Conservation (phyloP, 2,329 filamentous ascomycete species). For the Cladosporium sp. region DNA sequence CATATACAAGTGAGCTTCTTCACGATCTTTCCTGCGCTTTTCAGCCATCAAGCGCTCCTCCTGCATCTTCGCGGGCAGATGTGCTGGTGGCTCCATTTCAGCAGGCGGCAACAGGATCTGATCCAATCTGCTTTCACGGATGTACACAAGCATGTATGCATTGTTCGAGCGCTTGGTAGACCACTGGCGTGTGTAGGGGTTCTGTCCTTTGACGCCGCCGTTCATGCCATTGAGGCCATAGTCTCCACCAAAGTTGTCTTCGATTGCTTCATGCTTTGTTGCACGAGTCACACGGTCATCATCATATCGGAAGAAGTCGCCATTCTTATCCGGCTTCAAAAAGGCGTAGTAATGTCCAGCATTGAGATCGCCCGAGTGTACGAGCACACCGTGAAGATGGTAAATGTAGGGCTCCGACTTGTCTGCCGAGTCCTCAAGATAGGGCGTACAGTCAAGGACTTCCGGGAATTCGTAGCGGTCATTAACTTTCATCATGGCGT, state of each 20-base stretch:
- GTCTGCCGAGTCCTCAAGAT: constrained; percentile 82
- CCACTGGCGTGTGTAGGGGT: constrained; percentile 64
- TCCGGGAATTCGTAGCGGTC: constrained; percentile 90
- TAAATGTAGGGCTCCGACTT: constrained; percentile 88
- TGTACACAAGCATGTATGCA: constrained; percentile 98
- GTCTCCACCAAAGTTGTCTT: constrained; percentile 95
- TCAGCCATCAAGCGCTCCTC: constrained; percentile 79
- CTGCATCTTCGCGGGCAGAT: constrained; percentile 75
- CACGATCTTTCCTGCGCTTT: constrained; percentile 79
- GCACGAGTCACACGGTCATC: constrained; percentile 96
- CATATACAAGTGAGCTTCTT: constrained; percentile 93
- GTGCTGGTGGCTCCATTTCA: constrained; percentile 75
- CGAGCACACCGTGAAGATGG: constrained; percentile 89
- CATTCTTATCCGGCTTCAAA: constrained; percentile 88
- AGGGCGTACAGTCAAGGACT: constrained; percentile 78
- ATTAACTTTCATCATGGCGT: constrained; percentile 99
- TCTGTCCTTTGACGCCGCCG: constrained; percentile 58
- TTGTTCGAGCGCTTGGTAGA: constrained; percentile 73
- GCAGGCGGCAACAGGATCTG: constrained; percentile 74
- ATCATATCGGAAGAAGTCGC: constrained; percentile 95
- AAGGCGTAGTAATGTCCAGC: constrained; percentile 98
- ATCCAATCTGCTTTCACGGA: constrained; percentile 82
- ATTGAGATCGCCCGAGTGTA: constrained; percentile 95
- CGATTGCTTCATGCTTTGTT: constrained; percentile 84
- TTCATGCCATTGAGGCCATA: constrained; percentile 59